Conservation (phyloP, 23 red algal genomes). For the Cyanidiococcus yangmingshanensis region DNA sequence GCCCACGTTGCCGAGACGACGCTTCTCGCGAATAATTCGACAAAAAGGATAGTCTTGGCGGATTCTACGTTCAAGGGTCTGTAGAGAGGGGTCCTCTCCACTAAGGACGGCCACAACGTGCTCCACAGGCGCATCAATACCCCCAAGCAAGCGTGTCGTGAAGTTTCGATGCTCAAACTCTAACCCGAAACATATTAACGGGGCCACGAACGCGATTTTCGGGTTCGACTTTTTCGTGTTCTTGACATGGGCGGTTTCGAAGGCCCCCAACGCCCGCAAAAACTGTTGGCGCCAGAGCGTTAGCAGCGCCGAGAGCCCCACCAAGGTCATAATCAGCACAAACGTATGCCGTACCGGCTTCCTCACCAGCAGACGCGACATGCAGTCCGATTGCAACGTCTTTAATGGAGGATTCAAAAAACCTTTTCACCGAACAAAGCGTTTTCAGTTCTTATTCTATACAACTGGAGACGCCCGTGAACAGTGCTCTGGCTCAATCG, state of each 20-base stretch:
- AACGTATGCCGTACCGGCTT: neutral
- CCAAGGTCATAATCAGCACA: too few species aligned
- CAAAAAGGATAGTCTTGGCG: neutral
- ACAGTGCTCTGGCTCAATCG: too few species aligned
- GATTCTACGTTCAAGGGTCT: neutral
- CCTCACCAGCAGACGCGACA: too few species aligned
- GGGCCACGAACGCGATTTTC: neutral
- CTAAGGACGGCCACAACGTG: conserved; percentile 4
- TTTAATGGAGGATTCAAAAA: too few species aligned
- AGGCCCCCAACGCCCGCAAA: neutral
- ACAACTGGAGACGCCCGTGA: too few species aligned
- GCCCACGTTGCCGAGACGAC: neutral
- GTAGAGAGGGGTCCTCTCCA: neutral
- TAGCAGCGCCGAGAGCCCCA: neutral
- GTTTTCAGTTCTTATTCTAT: too few species aligned
- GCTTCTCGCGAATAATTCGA: neutral
- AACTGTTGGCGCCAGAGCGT: neutral
- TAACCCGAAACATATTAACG: neutral
- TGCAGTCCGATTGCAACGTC: too few species aligned
- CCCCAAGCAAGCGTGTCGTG: neutral
- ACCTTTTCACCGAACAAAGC: too few species aligned
- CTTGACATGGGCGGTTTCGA: too few species aligned
- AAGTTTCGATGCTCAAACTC: neutral
- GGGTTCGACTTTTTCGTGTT: too few species aligned
- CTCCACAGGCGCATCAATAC: neutral